Percentiles rank a stretch among this genome's conserved stretches.
These are phyloP conservation scores for Kockiozyma suomiensis DNA, from an alignment of 805 yeast species.

Conservation along the genomic window DNA sequence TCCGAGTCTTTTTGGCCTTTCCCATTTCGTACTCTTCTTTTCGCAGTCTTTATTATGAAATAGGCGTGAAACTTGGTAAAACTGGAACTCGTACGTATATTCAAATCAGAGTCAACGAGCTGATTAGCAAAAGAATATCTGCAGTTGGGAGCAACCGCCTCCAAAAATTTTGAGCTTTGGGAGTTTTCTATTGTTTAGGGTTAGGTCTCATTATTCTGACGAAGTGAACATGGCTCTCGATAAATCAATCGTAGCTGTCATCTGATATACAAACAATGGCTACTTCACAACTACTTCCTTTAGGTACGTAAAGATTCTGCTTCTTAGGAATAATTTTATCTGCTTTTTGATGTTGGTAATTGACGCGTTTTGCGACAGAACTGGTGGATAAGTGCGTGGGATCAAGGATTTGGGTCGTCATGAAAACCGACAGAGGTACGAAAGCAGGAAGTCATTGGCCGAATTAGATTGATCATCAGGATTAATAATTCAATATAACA, in stretches of 20 bases:
- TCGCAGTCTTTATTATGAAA: neutral
- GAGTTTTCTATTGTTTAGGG: neutral
- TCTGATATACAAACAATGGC: slow-evolving; percentile 14
- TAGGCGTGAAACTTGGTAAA: neutral
- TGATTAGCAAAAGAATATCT: neutral
- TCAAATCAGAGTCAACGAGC: neutral
- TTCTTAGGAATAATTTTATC: neutral
- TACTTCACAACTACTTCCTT: slow-evolving; percentile 33
- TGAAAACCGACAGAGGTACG: slow-evolving; percentile 51
- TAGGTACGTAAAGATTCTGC: slow-evolving; percentile 20
- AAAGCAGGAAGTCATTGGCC: no score
- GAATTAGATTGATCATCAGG: no score
- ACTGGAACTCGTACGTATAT: neutral
- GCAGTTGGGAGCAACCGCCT: neutral
- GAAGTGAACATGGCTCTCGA: neutral
- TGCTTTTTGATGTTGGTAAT: neutral
- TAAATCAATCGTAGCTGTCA: neutral
- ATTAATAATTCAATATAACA: slow-evolving; percentile 38
- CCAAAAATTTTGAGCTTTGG: neutral
- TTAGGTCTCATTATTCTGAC: neutral
- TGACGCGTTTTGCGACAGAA: slow-evolving; percentile 60
- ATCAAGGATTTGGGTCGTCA: slow-evolving; percentile 70
- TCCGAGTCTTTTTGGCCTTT: slow-evolving; percentile 93
- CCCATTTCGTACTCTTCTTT: slow-evolving; percentile 72
- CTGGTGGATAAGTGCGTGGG: slow-evolving; percentile 87